phyloP scores from a whole-genome alignment of 208 protist genomes.

The Phytomonas francai region DNA sequence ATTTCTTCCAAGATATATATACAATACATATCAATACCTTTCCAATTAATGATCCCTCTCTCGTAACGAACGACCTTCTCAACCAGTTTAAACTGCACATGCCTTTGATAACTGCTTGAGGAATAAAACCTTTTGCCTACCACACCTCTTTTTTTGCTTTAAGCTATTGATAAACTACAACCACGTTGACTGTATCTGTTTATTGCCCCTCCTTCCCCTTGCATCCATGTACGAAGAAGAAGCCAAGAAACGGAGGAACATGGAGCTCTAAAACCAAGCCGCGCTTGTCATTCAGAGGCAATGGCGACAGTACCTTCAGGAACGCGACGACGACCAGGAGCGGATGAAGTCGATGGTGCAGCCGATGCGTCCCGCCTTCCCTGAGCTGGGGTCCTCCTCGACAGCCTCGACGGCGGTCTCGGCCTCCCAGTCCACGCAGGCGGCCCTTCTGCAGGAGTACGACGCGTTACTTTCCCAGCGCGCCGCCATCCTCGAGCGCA shows the following conservation, averaged over 20 bases:
- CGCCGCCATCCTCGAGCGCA: constrained; percentile 23
- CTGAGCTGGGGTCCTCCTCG: not conserved
- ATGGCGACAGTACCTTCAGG: not conserved
- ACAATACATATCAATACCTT: no score
- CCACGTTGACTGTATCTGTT: no score
- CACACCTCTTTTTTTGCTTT: no score
- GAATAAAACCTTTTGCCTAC: no score
- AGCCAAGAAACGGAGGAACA: not conserved
- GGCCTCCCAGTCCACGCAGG: not conserved
- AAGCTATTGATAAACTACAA: no score
- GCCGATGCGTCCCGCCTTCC: not conserved
- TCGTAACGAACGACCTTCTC: no score
- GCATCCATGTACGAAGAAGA: not conserved
- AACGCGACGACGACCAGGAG: not conserved
- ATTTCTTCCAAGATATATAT: no score
- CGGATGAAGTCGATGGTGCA: not conserved
- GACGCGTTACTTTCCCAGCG: not conserved
- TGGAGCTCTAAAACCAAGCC: no score
- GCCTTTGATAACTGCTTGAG: no score
- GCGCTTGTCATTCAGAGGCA: not conserved
- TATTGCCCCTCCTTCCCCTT: constrained; percentile 1
- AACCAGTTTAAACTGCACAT: no score
- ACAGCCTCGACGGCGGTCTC: no score
- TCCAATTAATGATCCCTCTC: no score
- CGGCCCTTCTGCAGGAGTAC: not conserved